Percentiles rank a stretch among this genome's conserved stretches.
These are phyloP conservation scores for Bonnemaisonia californica DNA, from an alignment of 31 red algal species.

Conservation along the genomic window DNA sequence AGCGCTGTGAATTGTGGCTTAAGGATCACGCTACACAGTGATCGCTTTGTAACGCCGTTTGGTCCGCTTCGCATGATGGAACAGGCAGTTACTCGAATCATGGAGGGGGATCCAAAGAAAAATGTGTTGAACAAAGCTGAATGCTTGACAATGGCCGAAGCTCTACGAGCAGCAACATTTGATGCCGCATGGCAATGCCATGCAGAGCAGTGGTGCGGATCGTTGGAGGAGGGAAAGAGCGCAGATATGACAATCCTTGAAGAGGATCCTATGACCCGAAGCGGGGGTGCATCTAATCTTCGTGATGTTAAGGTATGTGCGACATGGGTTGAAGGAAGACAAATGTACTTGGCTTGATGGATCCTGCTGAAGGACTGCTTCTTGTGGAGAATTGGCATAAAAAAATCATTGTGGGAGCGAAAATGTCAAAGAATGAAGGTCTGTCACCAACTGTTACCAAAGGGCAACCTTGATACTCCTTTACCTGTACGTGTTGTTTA, in stretches of 20 bases:
- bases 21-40: background rate
- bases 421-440: too few species aligned
- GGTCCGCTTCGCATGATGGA: background rate
- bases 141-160: background rate
- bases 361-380: too few species aligned
- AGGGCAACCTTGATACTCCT: too few species aligned
- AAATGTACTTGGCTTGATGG: background rate
- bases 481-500: too few species aligned
- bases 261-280: background rate
- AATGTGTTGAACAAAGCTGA: background rate
- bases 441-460: too few species aligned
- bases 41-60: background rate
- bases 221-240: background rate
- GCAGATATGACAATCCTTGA: background rate
- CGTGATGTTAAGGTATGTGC: background rate
- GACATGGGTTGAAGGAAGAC: background rate
- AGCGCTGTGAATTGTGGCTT: background rate
- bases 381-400: too few species aligned
- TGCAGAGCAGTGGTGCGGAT: background rate
- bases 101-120: background rate
- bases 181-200: background rate
- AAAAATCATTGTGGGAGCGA: too few species aligned
- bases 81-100: background rate
- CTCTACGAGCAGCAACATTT: background rate
- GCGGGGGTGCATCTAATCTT: background rate